phyloP scores from a whole-genome alignment of 148 eudicot species.

The Persicaria tinctoria region DNA sequence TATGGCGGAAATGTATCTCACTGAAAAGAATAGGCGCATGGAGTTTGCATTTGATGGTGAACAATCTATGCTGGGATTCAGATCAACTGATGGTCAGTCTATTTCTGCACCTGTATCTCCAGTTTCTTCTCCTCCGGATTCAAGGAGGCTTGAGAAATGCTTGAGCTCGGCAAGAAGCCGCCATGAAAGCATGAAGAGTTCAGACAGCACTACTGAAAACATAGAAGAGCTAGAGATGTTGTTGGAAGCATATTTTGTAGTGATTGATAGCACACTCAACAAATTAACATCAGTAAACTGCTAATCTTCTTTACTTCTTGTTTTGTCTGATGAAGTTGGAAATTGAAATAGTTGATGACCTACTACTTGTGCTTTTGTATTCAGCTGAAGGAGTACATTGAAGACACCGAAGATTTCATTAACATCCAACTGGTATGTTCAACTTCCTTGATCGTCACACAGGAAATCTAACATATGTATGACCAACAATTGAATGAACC shows the following conservation, averaged over 20 bases:
- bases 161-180: slow-evolving; percentile 87
- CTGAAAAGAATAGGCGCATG: slow-evolving; percentile 83
- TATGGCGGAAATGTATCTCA: slow-evolving; percentile 99
- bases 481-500: background rate
- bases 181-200: slow-evolving; percentile 73
- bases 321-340: background rate
- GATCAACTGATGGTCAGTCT: slow-evolving; percentile 63
- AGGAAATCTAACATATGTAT: background rate
- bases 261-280: slow-evolving; percentile 92
- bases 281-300: slow-evolving; percentile 75
- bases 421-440: slow-evolving; percentile 91
- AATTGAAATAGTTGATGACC: background rate
- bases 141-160: slow-evolving; percentile 68
- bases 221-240: slow-evolving; percentile 97
- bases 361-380: slow-evolving; percentile 13
- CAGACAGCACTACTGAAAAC: slow-evolving; percentile 61
- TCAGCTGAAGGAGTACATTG: slow-evolving; percentile 98
- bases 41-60: slow-evolving; percentile 68
- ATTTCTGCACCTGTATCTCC: slow-evolving; percentile 93
- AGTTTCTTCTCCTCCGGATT: slow-evolving; percentile 65
- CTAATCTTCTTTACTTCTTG: background rate
- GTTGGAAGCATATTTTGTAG: slow-evolving; percentile 96
- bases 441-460: background rate
- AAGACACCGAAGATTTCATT: slow-evolving; percentile 95
- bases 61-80: slow-evolving; percentile 56